Evolutionary conservation across 495 filamentous ascomycete species (phyloP).

Genomic region (Penicillium cinerascens): DNA sequence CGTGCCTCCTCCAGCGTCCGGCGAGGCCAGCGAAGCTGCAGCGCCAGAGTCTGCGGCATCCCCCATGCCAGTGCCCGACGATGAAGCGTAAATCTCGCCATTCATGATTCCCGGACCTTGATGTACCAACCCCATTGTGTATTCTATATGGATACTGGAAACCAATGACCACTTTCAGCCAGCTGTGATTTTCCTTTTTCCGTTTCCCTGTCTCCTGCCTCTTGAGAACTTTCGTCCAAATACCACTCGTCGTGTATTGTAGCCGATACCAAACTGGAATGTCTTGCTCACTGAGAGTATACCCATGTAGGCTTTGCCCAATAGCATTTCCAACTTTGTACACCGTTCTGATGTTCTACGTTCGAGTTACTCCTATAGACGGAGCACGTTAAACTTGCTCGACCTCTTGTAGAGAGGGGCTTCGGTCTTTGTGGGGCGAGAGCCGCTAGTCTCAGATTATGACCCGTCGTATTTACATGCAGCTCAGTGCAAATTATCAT

Average conservation of each 20-base stretch:
- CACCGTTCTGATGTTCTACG: too few species aligned
- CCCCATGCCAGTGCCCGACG: conserved; percentile 19
- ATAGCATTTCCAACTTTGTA: too few species aligned
- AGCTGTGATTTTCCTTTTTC: conserved; percentile 1
- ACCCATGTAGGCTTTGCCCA: too few species aligned
- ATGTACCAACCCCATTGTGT: conserved; percentile 1
- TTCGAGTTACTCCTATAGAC: too few species aligned
- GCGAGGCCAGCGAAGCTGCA: conserved; percentile 15
- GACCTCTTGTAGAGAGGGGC: too few species aligned
- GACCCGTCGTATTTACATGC: too few species aligned
- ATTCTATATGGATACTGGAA: conserved; percentile 1
- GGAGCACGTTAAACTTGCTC: too few species aligned
- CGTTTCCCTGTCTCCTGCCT: not conserved
- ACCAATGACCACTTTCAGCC: conserved; percentile 11
- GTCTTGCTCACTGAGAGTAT: not conserved
- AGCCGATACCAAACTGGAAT: conserved; percentile 2
- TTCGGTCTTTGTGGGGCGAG: too few species aligned
- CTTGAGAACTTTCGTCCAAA: conserved; percentile 8
- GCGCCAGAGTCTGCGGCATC: conserved; percentile 21
- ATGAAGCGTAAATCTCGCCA: conserved; percentile 7
- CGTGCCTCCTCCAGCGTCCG: conserved; percentile 46
- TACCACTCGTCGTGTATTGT: conserved; percentile 18
- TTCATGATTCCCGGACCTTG: not conserved
- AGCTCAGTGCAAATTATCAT: too few species aligned
- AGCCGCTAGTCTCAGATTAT: too few species aligned